These are phyloP conservation scores for Strigomonas galati DNA, from an alignment of 208 protist genomes.

Conservation along the genomic window DNA sequence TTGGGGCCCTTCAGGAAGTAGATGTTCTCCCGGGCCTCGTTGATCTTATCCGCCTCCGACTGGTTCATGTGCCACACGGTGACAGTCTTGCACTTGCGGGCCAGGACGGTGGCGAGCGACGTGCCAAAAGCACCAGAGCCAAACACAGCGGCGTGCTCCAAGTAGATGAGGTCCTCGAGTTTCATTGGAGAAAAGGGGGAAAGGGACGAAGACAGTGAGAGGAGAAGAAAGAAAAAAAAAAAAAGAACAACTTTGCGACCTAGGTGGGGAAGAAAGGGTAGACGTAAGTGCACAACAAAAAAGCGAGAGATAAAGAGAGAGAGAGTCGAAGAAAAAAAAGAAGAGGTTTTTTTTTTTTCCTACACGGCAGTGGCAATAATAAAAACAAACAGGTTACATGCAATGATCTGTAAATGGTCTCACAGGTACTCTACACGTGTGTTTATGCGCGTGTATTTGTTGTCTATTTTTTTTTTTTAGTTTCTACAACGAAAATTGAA, in stretches of 20 bases:
- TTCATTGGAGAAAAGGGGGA: background rate
- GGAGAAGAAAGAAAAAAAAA: slow-evolving; percentile 6
- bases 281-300: no score
- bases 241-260: no score
- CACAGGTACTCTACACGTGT: no score
- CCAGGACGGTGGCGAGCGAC: slow-evolving; percentile 45
- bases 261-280: no score
- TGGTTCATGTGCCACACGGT: slow-evolving; percentile 38
- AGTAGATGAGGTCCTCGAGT: slow-evolving; percentile 32
- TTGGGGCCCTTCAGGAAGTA: slow-evolving; percentile 65
- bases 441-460: background rate
- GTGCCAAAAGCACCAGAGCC: slow-evolving; percentile 41
- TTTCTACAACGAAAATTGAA: background rate
- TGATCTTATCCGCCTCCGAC: slow-evolving; percentile 2
- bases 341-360: slow-evolving; percentile 5
- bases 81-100: slow-evolving; percentile 32
- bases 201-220: background rate
- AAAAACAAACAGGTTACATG: slow-evolving; percentile 4
- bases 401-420: no score
- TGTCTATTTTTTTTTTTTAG: background rate
- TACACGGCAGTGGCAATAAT: background rate
- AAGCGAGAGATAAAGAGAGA: slow-evolving; percentile 2
- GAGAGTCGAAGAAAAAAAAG: slow-evolving; percentile 5
- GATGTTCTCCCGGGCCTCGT: slow-evolving; percentile 61
- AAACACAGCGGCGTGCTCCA: slow-evolving; percentile 36